A percentile compares a stretch with the other conserved stretches of the same genome.
phyloP scores from a whole-genome alignment of 495 filamentous ascomycete species.

The Lentithecium fluviatile region DNA sequence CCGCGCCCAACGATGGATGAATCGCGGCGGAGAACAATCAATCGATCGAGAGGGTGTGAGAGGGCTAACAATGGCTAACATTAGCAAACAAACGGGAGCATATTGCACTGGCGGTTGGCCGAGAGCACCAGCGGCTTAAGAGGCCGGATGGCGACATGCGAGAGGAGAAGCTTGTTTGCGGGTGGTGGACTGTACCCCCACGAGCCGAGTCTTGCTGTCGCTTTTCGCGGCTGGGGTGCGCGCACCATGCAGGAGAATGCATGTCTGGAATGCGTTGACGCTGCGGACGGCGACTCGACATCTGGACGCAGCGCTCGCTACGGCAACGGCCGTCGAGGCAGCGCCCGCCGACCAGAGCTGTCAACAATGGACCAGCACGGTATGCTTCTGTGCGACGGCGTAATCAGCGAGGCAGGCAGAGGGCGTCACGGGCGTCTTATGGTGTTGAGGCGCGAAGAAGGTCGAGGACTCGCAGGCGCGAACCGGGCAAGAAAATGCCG shows the following conservation, averaged over 20 bases:
- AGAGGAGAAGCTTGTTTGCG: background rate
- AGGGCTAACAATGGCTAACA: background rate
- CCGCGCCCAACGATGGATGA: background rate
- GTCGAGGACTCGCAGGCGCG: too few relatives aligned
- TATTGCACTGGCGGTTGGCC: too few relatives aligned
- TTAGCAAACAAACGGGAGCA: background rate
- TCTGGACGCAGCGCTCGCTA: too few relatives aligned
- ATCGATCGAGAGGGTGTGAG: slow-evolving; percentile 1
- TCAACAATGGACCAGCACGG: background rate
- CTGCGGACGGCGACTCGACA: too few relatives aligned
- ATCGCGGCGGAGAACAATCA: background rate
- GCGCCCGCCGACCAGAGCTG: background rate
- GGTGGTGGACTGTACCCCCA: background rate
- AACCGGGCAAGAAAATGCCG: slow-evolving; percentile 13
- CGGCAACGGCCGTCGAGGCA: too few relatives aligned
- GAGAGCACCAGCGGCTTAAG: too few relatives aligned
- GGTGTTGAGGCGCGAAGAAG: too few relatives aligned
- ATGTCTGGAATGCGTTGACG: too few relatives aligned
- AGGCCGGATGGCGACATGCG: background rate
- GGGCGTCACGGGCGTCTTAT: too few relatives aligned
- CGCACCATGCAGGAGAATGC: background rate
- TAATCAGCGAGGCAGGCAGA: background rate
- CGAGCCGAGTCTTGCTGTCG: background rate
- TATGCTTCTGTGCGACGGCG: too few relatives aligned
- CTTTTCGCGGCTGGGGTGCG: background rate